Evolutionary conservation across 2,329 filamentous ascomycete species (phyloP).

Genomic region (Hypoxylon sp.): DNA sequence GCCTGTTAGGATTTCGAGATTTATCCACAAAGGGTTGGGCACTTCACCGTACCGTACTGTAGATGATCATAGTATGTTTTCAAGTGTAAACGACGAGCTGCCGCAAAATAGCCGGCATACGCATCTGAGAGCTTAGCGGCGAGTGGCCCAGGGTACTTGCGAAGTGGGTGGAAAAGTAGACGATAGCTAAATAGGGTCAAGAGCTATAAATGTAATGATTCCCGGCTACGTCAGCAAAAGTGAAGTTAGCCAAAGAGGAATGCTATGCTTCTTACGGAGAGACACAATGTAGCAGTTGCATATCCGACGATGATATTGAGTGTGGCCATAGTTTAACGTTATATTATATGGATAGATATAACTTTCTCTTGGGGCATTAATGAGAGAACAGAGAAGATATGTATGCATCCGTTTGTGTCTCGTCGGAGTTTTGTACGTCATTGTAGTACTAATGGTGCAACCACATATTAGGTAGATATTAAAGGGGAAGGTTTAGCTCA

Average conservation of each 20-base stretch:
- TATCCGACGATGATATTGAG: not conserved
- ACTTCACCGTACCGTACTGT: slow-evolving; percentile 1
- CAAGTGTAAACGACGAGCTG: slow-evolving; percentile 1
- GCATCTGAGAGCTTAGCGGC: slow-evolving; percentile 8
- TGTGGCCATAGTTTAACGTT: not conserved
- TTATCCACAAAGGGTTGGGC: not conserved
- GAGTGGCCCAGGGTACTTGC: slow-evolving; percentile 18
- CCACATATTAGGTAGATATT: not conserved
- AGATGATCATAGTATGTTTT: slow-evolving; percentile 4
- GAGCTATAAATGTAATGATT: not conserved
- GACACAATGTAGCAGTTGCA: not conserved
- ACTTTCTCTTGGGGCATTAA: not conserved
- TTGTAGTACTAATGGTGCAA: not conserved
- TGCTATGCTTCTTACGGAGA: slow-evolving; percentile 1
- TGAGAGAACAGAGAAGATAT: not conserved
- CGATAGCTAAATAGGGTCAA: not conserved
- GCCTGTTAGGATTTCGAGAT: not conserved
- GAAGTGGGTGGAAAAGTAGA: slow-evolving; percentile 13
- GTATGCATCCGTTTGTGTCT: not conserved
- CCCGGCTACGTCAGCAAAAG: not conserved
- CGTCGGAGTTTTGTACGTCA: not conserved
- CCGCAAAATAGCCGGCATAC: slow-evolving; percentile 9
- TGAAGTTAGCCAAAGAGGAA: not conserved
- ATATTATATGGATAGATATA: not conserved
- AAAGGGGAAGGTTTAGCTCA: not conserved